Evolutionary conservation across 495 filamentous ascomycete species (phyloP).

Genomic region (Lasiosphaeriaceae sp.): DNA sequence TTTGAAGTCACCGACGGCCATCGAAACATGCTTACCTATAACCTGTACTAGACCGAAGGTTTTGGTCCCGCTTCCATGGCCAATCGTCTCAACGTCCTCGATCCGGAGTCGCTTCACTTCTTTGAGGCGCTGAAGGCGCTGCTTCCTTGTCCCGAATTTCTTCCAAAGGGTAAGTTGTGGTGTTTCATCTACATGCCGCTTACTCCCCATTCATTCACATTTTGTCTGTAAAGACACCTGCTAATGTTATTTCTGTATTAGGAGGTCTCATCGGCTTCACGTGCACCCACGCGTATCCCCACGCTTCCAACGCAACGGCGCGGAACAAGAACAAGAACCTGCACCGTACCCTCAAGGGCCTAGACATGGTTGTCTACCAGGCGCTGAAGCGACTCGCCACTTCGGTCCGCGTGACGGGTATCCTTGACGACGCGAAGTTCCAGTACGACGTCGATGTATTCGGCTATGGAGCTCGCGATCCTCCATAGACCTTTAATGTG

Average conservation of each 20-base stretch:
- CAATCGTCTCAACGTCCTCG: background rate
- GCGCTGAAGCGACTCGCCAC: background rate
- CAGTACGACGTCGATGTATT: background rate
- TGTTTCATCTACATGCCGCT: background rate
- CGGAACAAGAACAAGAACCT: background rate
- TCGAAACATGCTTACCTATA: conserved; percentile 55
- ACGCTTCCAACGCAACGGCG: background rate
- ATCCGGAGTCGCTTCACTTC: background rate
- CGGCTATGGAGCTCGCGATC: background rate
- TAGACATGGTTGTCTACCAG: conserved; percentile 8
- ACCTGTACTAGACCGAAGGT: conserved; percentile 39
- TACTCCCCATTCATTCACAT: background rate
- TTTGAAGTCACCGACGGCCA: conserved; percentile 45
- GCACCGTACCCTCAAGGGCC: background rate
- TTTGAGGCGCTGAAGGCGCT: background rate
- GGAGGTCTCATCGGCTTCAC: conserved; percentile 3
- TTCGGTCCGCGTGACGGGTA: background rate
- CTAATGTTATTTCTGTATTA: background rate
- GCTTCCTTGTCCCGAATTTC: background rate
- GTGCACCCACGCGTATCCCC: conserved; percentile 5
- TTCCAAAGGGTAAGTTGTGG: background rate
- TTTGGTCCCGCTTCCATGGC: background rate
- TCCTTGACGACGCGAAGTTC: background rate
- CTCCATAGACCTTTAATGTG: background rate
- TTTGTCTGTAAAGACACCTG: background rate